A percentile compares a stretch with the other conserved stretches of the same genome.
Evolutionary conservation across 768 basidiomycete species (phyloP).

Genomic region (Ramaria sp.): DNA sequence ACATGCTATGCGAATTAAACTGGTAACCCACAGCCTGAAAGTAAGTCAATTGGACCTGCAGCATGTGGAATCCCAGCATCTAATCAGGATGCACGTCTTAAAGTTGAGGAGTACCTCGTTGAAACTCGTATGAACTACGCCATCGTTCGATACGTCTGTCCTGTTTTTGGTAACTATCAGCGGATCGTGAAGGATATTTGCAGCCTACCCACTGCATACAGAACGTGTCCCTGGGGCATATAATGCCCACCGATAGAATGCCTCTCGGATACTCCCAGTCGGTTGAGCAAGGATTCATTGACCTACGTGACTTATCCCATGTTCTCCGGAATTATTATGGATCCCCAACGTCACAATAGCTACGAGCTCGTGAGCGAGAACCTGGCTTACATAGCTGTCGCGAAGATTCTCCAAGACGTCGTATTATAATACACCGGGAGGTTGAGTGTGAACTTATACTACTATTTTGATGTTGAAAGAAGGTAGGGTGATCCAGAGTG

Average conservation of each 20-base stretch:
- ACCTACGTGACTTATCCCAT: conserved; percentile 21
- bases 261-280: conserved; percentile 16
- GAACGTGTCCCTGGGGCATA: conserved; percentile 14
- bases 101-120: conserved; percentile 27
- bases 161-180: not conserved
- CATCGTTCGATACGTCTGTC: conserved; percentile 19
- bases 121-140: conserved; percentile 27
- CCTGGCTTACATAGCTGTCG: conserved; percentile 20
- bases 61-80: no score
- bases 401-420: conserved; percentile 14
- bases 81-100: conserved; percentile 7
- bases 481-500: no score
- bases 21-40: conserved; percentile 22
- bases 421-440: no score
- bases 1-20: conserved; percentile 19
- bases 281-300: conserved; percentile 22
- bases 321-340: no score
- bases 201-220: conserved; percentile 27
- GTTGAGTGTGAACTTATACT: no score
- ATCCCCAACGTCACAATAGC: no score
- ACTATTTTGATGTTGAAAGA: no score
- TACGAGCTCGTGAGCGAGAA: conserved; percentile 24
- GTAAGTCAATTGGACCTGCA: no score
- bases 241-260: conserved; percentile 15
- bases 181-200: not conserved